Conservation (phyloP, 768 basidiomycete genomes). For the Gloeophyllum trabeum region DNA sequence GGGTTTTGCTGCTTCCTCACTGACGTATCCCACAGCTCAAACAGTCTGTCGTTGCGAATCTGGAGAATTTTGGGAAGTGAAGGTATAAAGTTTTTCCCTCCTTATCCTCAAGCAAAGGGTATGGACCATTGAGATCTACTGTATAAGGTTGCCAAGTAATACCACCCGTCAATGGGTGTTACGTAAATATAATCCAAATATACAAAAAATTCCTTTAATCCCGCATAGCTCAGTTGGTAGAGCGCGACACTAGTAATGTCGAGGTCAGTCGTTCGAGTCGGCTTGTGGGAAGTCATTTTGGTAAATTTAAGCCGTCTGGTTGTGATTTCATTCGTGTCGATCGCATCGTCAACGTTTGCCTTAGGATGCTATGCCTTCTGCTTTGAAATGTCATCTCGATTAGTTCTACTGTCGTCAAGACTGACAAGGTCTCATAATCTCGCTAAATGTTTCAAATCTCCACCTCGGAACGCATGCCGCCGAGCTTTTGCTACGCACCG, state of each 20-base stretch:
- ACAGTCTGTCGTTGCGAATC: conserved; percentile 12
- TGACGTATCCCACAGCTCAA: conserved; percentile 15
- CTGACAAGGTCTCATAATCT: no score
- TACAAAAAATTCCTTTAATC: conserved; percentile 6
- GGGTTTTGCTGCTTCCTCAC: neutral
- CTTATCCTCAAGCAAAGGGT: no score
- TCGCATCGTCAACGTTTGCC: neutral
- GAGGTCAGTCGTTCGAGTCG: conserved; percentile 60
- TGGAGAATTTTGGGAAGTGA: conserved; percentile 13
- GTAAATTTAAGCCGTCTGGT: no score
- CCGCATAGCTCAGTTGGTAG: conserved; percentile 33
- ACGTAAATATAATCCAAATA: no score
- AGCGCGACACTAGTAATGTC: conserved; percentile 66
- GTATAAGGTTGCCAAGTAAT: no score
- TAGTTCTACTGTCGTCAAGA: no score
- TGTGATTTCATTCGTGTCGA: neutral
- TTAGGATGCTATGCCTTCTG: no score
- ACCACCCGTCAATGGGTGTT: no score
- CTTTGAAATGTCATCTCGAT: no score
- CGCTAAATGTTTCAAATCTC: no score
- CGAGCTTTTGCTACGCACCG: neutral
- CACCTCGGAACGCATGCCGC: no score
- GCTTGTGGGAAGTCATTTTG: conserved; percentile 22
- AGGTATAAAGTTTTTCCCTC: neutral
- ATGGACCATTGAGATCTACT: no score